These are phyloP conservation scores for Cyberlindnera amylophila DNA, from an alignment of 805 yeast species.

Conservation along the genomic window DNA sequence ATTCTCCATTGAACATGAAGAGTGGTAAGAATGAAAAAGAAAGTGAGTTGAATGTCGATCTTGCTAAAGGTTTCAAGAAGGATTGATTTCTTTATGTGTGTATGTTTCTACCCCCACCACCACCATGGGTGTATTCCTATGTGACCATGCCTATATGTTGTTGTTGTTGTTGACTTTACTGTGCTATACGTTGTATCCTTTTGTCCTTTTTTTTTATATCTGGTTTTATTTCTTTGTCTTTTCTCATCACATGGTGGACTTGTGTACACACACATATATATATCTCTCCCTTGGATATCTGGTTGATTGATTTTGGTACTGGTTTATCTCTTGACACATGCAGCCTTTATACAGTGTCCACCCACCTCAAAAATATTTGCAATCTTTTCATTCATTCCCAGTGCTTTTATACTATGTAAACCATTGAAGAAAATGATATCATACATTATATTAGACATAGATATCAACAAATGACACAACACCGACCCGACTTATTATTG, in stretches of 20 bases:
- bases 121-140: too few species aligned
- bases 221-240: neutral
- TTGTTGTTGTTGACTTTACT: neutral
- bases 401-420: neutral
- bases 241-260: neutral
- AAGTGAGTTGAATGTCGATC: conserved; percentile 44
- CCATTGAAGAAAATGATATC: neutral
- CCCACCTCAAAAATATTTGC: too few species aligned
- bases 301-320: neutral
- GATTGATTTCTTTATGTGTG: conserved; percentile 4
- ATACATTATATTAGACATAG: neutral
- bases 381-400: too few species aligned
- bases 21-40: conserved; percentile 27
- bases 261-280: too few species aligned
- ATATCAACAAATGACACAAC: conserved; percentile 16
- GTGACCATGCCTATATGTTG: neutral
- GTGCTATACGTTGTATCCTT: neutral
- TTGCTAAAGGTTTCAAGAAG: conserved; percentile 43
- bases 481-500: conserved; percentile 6
- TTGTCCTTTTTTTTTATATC: too few species aligned
- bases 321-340: too few species aligned
- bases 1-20: conserved; percentile 22
- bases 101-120: too few species aligned
- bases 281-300: neutral
- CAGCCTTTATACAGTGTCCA: too few species aligned